These are phyloP conservation scores for Eremothecium cymbalariae DNA, from an alignment of 1,139 yeast species.

Conservation along the genomic window DNA sequence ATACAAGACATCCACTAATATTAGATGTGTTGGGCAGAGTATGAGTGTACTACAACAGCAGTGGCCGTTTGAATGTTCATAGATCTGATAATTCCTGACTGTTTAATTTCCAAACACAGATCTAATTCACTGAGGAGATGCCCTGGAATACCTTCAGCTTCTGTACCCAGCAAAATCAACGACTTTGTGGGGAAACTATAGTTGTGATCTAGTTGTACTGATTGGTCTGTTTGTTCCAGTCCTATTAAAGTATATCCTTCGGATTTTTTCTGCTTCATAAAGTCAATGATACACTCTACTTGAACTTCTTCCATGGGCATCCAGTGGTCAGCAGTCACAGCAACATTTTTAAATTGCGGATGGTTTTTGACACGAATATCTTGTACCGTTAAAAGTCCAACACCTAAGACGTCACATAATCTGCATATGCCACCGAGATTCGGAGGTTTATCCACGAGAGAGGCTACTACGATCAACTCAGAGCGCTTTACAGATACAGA, in stretches of 20 bases:
- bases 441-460: conserved; percentile 86
- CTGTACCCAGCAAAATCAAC: conserved; percentile 71
- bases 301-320: conserved; percentile 87
- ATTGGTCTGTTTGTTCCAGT: conserved; percentile 84
- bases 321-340: conserved; percentile 93
- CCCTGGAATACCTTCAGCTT: conserved; percentile 89
- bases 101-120: conserved; percentile 83
- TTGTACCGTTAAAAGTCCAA: conserved; percentile 68
- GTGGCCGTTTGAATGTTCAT: conserved; percentile 98
- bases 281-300: conserved; percentile 45
- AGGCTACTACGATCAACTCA: conserved; percentile 75
- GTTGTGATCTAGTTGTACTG: conserved; percentile 56
- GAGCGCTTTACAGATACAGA: conserved; percentile 31
- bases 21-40: conserved; percentile 59
- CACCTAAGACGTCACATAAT: conserved; percentile 85
- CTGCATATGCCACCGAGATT: conserved; percentile 92
- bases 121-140: conserved; percentile 74
- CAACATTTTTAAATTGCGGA: conserved; percentile 73
- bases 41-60: conserved; percentile 87
- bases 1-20: background rate
- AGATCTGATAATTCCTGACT: conserved; percentile 82
- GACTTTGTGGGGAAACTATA: conserved; percentile 73
- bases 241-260: conserved; percentile 87
- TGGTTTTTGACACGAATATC: conserved; percentile 56
- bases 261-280: conserved; percentile 52